Evolutionary conservation across 1,139 yeast species (phyloP).

Genomic region (Suhomyces maxii): DNA sequence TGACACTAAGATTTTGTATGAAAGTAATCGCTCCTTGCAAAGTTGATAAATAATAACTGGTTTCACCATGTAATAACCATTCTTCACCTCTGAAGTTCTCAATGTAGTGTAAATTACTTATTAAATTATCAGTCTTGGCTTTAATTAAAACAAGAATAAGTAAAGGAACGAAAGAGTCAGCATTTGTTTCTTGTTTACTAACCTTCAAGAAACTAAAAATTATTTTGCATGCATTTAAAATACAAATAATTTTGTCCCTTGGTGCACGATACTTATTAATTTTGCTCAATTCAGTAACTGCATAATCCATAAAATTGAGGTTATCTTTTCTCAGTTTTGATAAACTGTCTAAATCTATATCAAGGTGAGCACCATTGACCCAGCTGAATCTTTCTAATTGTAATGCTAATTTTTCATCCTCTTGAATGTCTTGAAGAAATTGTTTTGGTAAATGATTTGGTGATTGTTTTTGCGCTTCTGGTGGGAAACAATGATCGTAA

Average conservation of each 20-base stretch:
- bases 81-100: constrained; percentile 78
- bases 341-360: constrained; percentile 53
- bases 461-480: constrained; percentile 51
- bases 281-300: constrained; percentile 70
- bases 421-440: constrained; percentile 54
- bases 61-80: constrained; percentile 75
- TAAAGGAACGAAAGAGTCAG: constrained; percentile 89
- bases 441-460: constrained; percentile 33
- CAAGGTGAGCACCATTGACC: constrained; percentile 79
- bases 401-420: constrained; percentile 56
- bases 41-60: constrained; percentile 85
- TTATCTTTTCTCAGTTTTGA: constrained; percentile 23
- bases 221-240: constrained; percentile 88
- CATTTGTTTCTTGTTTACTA: constrained; percentile 71
- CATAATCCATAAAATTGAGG: constrained; percentile 63
- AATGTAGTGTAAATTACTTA: constrained; percentile 80
- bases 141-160: constrained; percentile 76
- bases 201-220: constrained; percentile 83
- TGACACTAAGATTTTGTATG: constrained; percentile 57
- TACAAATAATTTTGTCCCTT: constrained; percentile 88
- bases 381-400: constrained; percentile 71
- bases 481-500: constrained; percentile 78
- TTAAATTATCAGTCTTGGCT: constrained; percentile 60
- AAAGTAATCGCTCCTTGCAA: constrained; percentile 82
- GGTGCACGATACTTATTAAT: constrained; percentile 88